These are phyloP conservation scores for Rickenella mellea DNA, from an alignment of 768 basidiomycete species.

Conservation along the genomic window DNA sequence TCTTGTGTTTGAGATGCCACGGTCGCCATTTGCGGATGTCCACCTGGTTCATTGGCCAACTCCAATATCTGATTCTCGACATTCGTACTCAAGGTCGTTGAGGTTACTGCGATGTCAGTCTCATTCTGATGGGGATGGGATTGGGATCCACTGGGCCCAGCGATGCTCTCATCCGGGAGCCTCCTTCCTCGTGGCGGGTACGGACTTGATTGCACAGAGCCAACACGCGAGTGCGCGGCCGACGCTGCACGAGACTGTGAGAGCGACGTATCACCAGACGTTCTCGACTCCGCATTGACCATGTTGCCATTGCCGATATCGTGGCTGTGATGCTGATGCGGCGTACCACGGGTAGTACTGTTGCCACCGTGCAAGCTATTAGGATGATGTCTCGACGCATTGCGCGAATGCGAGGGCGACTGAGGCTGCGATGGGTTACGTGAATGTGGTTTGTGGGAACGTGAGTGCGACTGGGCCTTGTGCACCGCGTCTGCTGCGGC, in stretches of 20 bases:
- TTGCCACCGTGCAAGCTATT: too few species aligned
- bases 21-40: too few species aligned
- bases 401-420: slow-evolving; percentile 33
- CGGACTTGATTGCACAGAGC: slow-evolving; percentile 37
- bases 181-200: slow-evolving; percentile 28
- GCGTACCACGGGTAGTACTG: background rate
- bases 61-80: too few species aligned
- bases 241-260: slow-evolving; percentile 24
- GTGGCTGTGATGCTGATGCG: background rate
- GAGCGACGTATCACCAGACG: background rate
- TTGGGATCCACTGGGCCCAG: too few species aligned
- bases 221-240: slow-evolving; percentile 24
- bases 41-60: too few species aligned
- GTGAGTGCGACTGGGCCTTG: slow-evolving; percentile 11
- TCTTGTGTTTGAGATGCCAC: too few species aligned
- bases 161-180: slow-evolving; percentile 29
- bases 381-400: background rate
- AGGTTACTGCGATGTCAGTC: too few species aligned
- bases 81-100: too few species aligned
- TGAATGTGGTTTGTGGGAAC: slow-evolving; percentile 17
- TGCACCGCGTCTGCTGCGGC: slow-evolving; percentile 37
- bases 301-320: background rate
- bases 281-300: background rate
- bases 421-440: slow-evolving; percentile 19
- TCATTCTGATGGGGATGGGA: too few species aligned